A percentile compares a stretch with the other conserved stretches of the same genome.
These are phyloP conservation scores for Scutellaria minor DNA, from an alignment of 257 asterid species.

Conservation along the genomic window DNA sequence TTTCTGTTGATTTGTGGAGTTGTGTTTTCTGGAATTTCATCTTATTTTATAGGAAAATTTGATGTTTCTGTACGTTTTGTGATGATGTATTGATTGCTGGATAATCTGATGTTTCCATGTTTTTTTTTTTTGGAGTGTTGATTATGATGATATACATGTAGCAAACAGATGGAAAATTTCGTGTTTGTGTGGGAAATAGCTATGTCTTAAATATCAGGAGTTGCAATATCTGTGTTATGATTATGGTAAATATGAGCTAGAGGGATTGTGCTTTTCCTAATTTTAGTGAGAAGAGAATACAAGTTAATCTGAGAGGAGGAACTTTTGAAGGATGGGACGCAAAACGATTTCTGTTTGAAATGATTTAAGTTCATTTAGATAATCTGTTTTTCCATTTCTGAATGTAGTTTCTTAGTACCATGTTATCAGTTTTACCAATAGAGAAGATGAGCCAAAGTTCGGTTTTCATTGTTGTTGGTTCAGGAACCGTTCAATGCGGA, in stretches of 20 bases:
- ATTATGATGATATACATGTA: too few species aligned
- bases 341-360: not conserved
- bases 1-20: not conserved
- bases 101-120: not conserved
- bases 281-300: not conserved
- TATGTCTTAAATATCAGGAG: not conserved
- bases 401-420: not conserved
- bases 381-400: not conserved
- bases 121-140: too few species aligned
- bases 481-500: constrained; percentile 98
- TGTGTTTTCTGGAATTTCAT: constrained; percentile 4
- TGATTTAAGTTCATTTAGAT: not conserved
- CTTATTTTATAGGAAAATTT: not conserved
- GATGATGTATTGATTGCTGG: not conserved
- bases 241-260: not conserved
- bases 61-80: not conserved
- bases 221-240: not conserved
- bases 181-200: not conserved
- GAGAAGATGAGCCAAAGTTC: not conserved
- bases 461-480: constrained; percentile 9
- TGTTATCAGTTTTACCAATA: not conserved
- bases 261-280: not conserved
- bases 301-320: not conserved
- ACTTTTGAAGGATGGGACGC: not conserved
- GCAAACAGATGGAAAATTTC: not conserved